These are phyloP conservation scores for Suhomyces kilbournensis DNA, from an alignment of 805 yeast genomes.

Conservation along the genomic window DNA sequence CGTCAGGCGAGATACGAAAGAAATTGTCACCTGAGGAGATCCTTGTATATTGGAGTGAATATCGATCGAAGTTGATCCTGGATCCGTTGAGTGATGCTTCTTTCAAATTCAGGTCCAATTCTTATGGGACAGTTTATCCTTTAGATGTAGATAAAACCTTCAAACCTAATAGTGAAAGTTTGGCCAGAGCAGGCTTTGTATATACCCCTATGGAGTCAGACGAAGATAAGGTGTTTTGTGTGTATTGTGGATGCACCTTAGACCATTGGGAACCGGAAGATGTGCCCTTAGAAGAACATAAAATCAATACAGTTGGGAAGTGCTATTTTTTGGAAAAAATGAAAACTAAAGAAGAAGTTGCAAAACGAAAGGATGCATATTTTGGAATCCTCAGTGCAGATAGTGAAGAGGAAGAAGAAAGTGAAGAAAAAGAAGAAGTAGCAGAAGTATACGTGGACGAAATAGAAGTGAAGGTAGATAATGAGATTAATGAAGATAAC, in stretches of 20 bases:
- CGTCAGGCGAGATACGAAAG: slow-evolving; percentile 8
- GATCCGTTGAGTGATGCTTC: slow-evolving; percentile 6
- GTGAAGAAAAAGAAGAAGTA: neutral
- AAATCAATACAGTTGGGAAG: slow-evolving; percentile 13
- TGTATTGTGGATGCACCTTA: slow-evolving; percentile 28
- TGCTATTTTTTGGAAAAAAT: slow-evolving; percentile 6
- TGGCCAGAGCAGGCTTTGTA: slow-evolving; percentile 48
- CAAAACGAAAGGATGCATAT: neutral
- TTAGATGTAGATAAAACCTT: neutral
- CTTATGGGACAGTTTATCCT: slow-evolving; percentile 9
- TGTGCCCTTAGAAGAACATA: slow-evolving; percentile 60
- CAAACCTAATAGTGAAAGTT: slow-evolving; percentile 4
- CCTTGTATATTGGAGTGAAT: slow-evolving; percentile 7
- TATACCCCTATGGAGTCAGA: slow-evolving; percentile 28
- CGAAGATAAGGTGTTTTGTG: slow-evolving; percentile 34
- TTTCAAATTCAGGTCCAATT: slow-evolving; percentile 2
- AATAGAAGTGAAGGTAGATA: neutral
- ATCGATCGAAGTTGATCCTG: slow-evolving; percentile 4
- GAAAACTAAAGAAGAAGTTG: neutral
- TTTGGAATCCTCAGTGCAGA: slow-evolving; percentile 2
- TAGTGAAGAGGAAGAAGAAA: neutral
- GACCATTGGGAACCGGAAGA: slow-evolving; percentile 61
- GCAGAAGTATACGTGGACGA: neutral
- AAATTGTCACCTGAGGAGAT: slow-evolving; percentile 4
- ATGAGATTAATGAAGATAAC: neutral